Percentiles rank a stretch among this genome's conserved stretches.
phyloP scores from a whole-genome alignment of 164 flowering plant species.

The Vitis amurensis region DNA sequence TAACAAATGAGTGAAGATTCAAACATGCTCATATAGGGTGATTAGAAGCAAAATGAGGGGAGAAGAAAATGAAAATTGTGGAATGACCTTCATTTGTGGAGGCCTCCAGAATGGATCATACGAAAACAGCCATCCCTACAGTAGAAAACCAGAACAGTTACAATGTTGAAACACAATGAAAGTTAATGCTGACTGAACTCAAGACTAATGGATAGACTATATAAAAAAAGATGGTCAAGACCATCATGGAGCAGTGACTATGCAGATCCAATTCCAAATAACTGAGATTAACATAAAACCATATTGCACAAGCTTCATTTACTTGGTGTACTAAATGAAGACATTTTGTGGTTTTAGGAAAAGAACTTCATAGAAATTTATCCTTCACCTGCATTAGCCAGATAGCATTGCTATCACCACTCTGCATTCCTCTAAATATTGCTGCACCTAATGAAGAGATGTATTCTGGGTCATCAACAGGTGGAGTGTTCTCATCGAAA shows the following conservation, averaged over 20 bases:
- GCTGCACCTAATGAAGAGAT: slow-evolving; percentile 73
- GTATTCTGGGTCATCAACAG: slow-evolving; percentile 63
- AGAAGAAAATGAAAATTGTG: neutral
- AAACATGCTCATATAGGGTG: no score
- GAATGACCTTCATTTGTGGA: slow-evolving; percentile 76
- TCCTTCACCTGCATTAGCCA: slow-evolving; percentile 81
- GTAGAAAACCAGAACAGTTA: neutral
- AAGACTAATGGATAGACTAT: neutral
- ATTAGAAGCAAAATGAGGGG: neutral
- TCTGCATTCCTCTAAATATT: slow-evolving; percentile 62
- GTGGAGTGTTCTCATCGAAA: slow-evolving; percentile 87
- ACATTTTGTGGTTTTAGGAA: neutral
- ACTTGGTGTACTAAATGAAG: neutral
- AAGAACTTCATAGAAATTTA: neutral
- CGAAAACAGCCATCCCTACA: slow-evolving; percentile 79
- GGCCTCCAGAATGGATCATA: slow-evolving; percentile 86
- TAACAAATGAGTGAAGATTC: no score
- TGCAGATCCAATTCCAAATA: neutral
- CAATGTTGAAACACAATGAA: neutral
- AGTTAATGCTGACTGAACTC: neutral
- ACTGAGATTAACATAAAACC: neutral
- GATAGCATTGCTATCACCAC: slow-evolving; percentile 67
- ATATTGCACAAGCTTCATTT: neutral
- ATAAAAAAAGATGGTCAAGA: neutral
- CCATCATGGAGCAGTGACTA: neutral